Conservation (phyloP, 805 yeast species). For the Sugiyamaella smithiae region DNA sequence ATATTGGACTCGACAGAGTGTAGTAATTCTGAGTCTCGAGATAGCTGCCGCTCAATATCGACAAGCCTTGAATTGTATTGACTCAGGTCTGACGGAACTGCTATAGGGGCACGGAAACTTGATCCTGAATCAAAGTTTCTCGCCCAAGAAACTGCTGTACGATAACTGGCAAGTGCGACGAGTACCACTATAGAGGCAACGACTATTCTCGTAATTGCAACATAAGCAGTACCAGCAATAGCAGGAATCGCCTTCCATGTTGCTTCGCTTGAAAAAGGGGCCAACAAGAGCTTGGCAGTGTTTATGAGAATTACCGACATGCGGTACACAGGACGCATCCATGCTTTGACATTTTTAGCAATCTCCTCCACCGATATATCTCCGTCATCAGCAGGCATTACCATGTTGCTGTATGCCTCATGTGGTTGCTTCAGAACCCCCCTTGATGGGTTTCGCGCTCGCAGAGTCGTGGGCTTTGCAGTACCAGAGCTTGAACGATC, state of each 20-base stretch:
- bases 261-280: background rate
- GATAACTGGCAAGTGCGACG: background rate
- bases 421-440: too few species aligned
- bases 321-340: background rate
- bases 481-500: too few species aligned
- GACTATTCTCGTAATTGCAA: too few species aligned
- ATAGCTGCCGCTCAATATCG: slow-evolving; percentile 19
- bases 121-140: too few species aligned
- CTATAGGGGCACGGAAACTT: slow-evolving; percentile 13
- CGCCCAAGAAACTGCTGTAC: too few species aligned
- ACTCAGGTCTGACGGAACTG: slow-evolving; percentile 18
- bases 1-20: background rate
- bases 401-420: too few species aligned
- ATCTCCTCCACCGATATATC: slow-evolving; percentile 1
- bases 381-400: slow-evolving; percentile 8
- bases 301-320: background rate
- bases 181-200: background rate
- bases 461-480: too few species aligned
- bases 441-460: too few species aligned
- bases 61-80: slow-evolving; percentile 18
- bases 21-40: slow-evolving; percentile 7
- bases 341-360: slow-evolving; percentile 5
- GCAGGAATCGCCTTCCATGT: slow-evolving; percentile 5
- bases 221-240: background rate
- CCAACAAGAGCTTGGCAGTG: background rate